phyloP scores from a whole-genome alignment of 139 green algal genomes.

The Chlorella sp. region DNA sequence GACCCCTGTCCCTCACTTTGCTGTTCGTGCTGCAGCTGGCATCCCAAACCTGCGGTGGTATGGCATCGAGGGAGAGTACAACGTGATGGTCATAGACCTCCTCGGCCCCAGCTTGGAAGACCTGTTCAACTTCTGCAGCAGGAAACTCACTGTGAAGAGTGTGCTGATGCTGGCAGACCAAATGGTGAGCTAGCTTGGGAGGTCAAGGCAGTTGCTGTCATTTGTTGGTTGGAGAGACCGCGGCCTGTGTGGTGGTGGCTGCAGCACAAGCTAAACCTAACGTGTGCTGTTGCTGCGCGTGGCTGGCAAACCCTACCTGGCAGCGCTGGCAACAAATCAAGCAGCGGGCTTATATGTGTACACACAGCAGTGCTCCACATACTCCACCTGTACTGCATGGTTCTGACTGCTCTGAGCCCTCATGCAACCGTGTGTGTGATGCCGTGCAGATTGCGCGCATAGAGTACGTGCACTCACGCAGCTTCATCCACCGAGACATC shows the following conservation, averaged over 20 bases:
- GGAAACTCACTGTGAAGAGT: constrained; percentile 96
- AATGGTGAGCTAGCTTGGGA: constrained; percentile 66
- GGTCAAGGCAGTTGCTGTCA: not conserved
- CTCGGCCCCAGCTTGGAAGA: constrained; percentile 95
- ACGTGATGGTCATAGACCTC: constrained; percentile 99
- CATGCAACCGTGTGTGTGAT: too few species aligned
- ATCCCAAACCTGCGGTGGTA: constrained; percentile 98
- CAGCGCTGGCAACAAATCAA: too few species aligned
- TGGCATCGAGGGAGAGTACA: constrained; percentile 97
- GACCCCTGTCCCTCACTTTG: too few species aligned
- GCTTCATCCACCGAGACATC: constrained; percentile 93
- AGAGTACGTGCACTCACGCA: constrained; percentile 96
- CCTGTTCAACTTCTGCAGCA: constrained; percentile 98
- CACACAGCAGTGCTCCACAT: too few species aligned
- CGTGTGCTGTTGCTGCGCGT: too few species aligned
- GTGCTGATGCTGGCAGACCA: constrained; percentile 99
- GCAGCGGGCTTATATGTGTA: too few species aligned
- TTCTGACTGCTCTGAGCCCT: too few species aligned
- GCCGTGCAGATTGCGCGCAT: constrained; percentile 87
- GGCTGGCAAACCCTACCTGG: too few species aligned
- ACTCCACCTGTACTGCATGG: too few species aligned
- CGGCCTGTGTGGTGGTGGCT: too few species aligned
- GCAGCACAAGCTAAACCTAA: too few species aligned
- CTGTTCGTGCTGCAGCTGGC: constrained; percentile 75
- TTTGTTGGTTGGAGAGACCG: not conserved